Conservation (phyloP, 495 filamentous ascomycete species). For the Tricharina praecox region DNA sequence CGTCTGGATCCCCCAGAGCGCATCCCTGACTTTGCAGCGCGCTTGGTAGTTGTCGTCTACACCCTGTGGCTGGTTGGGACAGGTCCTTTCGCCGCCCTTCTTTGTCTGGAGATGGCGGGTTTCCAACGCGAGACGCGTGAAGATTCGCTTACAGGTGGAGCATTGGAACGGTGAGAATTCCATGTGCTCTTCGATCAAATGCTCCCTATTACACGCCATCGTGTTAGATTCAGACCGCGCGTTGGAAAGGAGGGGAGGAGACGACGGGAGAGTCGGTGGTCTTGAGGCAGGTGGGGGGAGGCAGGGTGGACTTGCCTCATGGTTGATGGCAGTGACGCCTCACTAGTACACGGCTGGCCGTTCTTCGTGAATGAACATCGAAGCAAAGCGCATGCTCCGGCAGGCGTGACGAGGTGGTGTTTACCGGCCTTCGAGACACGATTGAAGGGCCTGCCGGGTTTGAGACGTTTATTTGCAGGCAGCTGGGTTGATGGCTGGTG, state of each 20-base stretch:
- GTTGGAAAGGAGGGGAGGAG: too few species aligned
- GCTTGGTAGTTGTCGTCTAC: slow-evolving; percentile 12
- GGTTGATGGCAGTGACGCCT: slow-evolving; percentile 21
- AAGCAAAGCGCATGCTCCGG: slow-evolving; percentile 17
- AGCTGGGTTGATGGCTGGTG: too few species aligned
- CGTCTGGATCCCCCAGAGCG: slow-evolving; percentile 20
- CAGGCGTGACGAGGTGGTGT: slow-evolving; percentile 20
- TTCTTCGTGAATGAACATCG: slow-evolving; percentile 12
- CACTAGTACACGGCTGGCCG: slow-evolving; percentile 5
- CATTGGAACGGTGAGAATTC: slow-evolving; percentile 22
- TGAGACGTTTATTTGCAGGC: too few species aligned
- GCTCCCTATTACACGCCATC: too few species aligned
- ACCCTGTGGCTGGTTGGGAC: slow-evolving; percentile 9
- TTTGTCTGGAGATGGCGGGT: slow-evolving; percentile 16
- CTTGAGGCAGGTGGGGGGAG: not conserved
- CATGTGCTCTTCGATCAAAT: slow-evolving; percentile 21
- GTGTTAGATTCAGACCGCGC: too few species aligned
- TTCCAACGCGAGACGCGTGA: slow-evolving; percentile 21
- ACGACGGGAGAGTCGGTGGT: not conserved
- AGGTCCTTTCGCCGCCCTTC: slow-evolving; percentile 7
- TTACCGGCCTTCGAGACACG: slow-evolving; percentile 24
- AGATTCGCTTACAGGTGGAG: slow-evolving; percentile 19
- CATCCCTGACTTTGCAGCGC: slow-evolving; percentile 16
- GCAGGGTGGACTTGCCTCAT: slow-evolving; percentile 14
- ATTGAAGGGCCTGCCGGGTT: slow-evolving; percentile 16